Evolutionary conservation across 768 basidiomycete species (phyloP), one percentile per base, ranked within the genome.

Genomic region (Rhodotorula kratochvilovae): DNA sequence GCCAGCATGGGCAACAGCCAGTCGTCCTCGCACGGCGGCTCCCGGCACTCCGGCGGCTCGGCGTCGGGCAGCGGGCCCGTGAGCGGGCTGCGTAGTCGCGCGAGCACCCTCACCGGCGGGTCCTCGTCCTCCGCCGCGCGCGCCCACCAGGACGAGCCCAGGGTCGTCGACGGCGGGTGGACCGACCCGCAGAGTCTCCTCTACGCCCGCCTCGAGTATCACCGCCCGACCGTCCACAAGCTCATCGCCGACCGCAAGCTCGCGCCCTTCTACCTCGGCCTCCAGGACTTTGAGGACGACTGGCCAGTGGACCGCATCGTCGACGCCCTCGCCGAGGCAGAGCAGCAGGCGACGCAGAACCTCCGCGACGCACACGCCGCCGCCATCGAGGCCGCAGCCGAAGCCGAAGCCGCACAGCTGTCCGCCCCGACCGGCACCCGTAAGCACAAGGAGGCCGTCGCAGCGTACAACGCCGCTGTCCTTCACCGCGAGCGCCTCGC

Each of bases 251-350:
- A 90, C 76, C 88, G 91, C 80, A 88, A 86, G 77, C 86, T 99
- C 53, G 92, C 94, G 1, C 96, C 96, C 2, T 98, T 97, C 82
- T 98, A 97, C 80, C 86, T 92, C 46, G 95, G 96, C 21, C 84
- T 99, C 55, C 92, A 96, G 79, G 95, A 98, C 74, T 96, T 90
- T 79, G 87, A 89, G 43, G 88, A 90, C 23, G 85, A 86, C 54
- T 97, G 92, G 92, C 70, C 71, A 72, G 89, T 91, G 76, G 91
- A 91, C 63, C 88, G 88, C 79, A 88, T 97, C 70, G 85, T 92
- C 36, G 86, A 89, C 15, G 88, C 89, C 8, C 85, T 92, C 77
- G 91, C 87, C 82, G 88, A 88, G 66, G 76, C 67, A 3, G 72
- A 72, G 29, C 45, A 61, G 53, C 67, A 72, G 63, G 71, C 74